Evolutionary conservation across 1,284 basidiomycete genomes (phyloP).

Genomic region (Boletellus sp.): DNA sequence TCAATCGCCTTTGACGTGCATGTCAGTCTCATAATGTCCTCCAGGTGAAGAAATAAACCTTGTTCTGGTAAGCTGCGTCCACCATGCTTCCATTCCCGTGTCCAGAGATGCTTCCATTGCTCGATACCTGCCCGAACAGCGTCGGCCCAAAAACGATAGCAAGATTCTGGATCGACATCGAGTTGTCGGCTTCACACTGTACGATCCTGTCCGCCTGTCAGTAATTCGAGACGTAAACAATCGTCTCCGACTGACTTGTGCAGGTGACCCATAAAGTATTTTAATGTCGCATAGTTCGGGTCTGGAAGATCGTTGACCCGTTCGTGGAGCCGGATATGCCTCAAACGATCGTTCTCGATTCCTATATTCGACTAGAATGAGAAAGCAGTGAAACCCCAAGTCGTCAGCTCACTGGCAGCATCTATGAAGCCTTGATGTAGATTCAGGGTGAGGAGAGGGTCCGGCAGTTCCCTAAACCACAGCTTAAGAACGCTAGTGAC

Average conservation of each 20-base stretch:
- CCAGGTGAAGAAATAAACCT: conserved; percentile 25
- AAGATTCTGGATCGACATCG: conserved; percentile 92
- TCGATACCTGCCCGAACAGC: conserved; percentile 61
- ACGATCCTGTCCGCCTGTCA: conserved; percentile 53
- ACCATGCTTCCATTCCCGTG: conserved; percentile 45
- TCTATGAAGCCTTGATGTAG: conserved; percentile 93
- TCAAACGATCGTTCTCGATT: conserved; percentile 88
- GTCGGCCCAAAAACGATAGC: conserved; percentile 98
- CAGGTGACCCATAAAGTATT: conserved; percentile 93
- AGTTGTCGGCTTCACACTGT: conserved; percentile 74
- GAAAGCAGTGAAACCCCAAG: neutral
- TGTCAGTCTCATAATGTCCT: conserved; percentile 10
- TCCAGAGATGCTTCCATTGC: conserved; percentile 46
- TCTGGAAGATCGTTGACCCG: conserved; percentile 97
- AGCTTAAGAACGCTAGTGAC: conserved; percentile 91
- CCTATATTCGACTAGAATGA: conserved; percentile 44
- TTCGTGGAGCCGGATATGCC: conserved; percentile 94
- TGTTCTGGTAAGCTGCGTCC: conserved; percentile 53
- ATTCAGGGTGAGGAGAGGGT: conserved; percentile 83
- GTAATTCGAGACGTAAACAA: neutral
- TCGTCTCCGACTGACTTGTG: conserved; percentile 56
- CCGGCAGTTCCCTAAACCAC: conserved; percentile 95
- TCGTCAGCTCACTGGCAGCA: conserved; percentile 74
- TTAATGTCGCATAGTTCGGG: conserved; percentile 95
- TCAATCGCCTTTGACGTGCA: conserved; percentile 58